A percentile compares a stretch with the other conserved stretches of the same genome.
These are phyloP conservation scores for Xylaria sp. DNA, from an alignment of 2,329 filamentous ascomycete genomes.

Conservation along the genomic window DNA sequence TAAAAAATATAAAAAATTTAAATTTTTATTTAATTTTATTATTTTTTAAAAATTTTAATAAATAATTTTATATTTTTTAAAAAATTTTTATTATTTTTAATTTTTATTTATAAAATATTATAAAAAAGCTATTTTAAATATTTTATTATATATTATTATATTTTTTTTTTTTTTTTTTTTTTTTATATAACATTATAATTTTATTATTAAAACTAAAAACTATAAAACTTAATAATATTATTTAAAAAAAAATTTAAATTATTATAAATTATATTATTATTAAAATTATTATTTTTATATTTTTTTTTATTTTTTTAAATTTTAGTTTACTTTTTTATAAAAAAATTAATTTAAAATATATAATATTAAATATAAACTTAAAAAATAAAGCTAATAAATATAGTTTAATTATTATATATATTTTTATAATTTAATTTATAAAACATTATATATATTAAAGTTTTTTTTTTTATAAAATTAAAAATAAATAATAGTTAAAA, in stretches of 20 bases:
- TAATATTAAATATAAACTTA: not conserved
- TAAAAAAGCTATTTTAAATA: too few relatives aligned
- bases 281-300: not conserved
- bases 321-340: not conserved
- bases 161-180: not conserved
- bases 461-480: not conserved
- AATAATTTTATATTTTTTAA: too few relatives aligned
- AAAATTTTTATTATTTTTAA: too few relatives aligned
- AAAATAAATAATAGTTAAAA: not conserved
- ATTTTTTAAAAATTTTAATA: too few relatives aligned
- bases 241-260: not conserved
- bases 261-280: not conserved
- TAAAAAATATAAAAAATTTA: too few relatives aligned
- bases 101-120: too few relatives aligned
- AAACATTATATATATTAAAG: not conserved
- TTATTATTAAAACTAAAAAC: not conserved
- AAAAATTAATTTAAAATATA: not conserved
- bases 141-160: too few relatives aligned
- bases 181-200: not conserved
- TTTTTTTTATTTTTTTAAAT: not conserved
- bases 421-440: not conserved
- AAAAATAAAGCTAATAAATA: not conserved
- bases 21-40: too few relatives aligned
- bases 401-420: not conserved
- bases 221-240: not conserved